Conservation (phyloP, 768 basidiomycete genomes). For the Auriscalpium orientale region DNA sequence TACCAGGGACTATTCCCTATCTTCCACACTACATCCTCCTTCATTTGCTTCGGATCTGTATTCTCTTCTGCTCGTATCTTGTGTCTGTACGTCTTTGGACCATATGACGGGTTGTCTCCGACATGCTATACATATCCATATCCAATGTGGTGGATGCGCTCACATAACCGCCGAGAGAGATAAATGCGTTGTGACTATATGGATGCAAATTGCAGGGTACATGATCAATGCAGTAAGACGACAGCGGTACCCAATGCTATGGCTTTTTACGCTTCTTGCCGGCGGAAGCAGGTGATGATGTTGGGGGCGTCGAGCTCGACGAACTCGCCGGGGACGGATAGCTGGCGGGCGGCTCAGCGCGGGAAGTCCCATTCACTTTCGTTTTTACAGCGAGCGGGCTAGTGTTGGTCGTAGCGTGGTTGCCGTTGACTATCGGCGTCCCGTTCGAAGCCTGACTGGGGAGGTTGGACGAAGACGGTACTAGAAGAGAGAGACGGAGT, state of each 20-base stretch:
- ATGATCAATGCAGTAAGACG: not conserved
- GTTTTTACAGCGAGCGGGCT: not conserved
- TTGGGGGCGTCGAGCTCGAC: not conserved
- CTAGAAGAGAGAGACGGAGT: not conserved
- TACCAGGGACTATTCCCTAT: not conserved
- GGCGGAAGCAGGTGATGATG: slow-evolving; percentile 24
- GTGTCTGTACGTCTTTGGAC: not conserved
- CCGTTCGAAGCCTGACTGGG: not conserved
- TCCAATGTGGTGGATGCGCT: too few species aligned
- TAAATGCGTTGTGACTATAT: not conserved
- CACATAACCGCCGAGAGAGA: not conserved
- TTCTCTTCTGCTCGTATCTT: not conserved
- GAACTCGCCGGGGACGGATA: slow-evolving; percentile 3
- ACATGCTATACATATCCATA: not conserved
- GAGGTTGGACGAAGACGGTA: not conserved
- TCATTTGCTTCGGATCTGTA: not conserved
- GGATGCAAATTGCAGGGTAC: not conserved
- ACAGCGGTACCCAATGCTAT: slow-evolving; percentile 1
- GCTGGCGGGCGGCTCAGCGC: not conserved
- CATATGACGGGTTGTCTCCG: not conserved
- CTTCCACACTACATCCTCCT: too few species aligned
- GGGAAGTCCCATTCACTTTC: slow-evolving; percentile 5
- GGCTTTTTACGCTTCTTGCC: slow-evolving; percentile 52
- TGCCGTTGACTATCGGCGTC: not conserved
- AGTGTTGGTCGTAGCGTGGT: slow-evolving; percentile 5